Evolutionary conservation across 2,329 filamentous ascomycete species (phyloP).

Genomic region (Aspergillus pseudonomiae): DNA sequence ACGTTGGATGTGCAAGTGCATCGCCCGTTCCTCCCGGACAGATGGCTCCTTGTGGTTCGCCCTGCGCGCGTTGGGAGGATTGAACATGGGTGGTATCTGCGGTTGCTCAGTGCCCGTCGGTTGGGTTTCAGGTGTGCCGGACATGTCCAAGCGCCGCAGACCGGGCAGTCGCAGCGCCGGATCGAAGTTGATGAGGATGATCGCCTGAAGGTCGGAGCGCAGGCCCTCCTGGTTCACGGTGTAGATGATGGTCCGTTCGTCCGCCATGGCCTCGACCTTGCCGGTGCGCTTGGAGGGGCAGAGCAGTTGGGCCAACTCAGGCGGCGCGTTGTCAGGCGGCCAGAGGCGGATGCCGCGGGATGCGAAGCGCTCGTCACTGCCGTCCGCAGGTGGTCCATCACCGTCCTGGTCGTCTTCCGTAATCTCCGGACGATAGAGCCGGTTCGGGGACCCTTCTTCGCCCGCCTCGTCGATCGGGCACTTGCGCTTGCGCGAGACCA

Average conservation of each 20-base stretch:
- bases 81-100: slow-evolving; percentile 4
- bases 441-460: slow-evolving; percentile 25
- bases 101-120: slow-evolving; percentile 20
- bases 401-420: slow-evolving; percentile 21
- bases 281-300: slow-evolving; percentile 41
- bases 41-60: slow-evolving; percentile 25
- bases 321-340: slow-evolving; percentile 44
- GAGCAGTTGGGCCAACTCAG: slow-evolving; percentile 41
- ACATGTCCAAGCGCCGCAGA: slow-evolving; percentile 16
- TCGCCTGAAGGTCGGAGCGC: slow-evolving; percentile 28
- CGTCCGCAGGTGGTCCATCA: slow-evolving; percentile 30
- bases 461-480: slow-evolving; percentile 40
- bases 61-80: slow-evolving; percentile 9
- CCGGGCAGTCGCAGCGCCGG: slow-evolving; percentile 36
- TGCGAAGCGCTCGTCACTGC: slow-evolving; percentile 43
- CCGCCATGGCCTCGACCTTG: slow-evolving; percentile 37
- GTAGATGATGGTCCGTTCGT: slow-evolving; percentile 47
- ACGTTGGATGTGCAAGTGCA: slow-evolving; percentile 29
- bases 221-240: slow-evolving; percentile 35
- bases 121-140: slow-evolving; percentile 2
- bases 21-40: slow-evolving; percentile 31
- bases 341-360: slow-evolving; percentile 45
- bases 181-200: slow-evolving; percentile 46
- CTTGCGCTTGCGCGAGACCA: slow-evolving; percentile 47
- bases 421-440: slow-evolving; percentile 35